Evolutionary conservation across 2,329 filamentous ascomycete species (phyloP), one percentile per base, ranked within the genome.

Genomic region (Nothophaeocryptopus gaeumannii): DNA sequence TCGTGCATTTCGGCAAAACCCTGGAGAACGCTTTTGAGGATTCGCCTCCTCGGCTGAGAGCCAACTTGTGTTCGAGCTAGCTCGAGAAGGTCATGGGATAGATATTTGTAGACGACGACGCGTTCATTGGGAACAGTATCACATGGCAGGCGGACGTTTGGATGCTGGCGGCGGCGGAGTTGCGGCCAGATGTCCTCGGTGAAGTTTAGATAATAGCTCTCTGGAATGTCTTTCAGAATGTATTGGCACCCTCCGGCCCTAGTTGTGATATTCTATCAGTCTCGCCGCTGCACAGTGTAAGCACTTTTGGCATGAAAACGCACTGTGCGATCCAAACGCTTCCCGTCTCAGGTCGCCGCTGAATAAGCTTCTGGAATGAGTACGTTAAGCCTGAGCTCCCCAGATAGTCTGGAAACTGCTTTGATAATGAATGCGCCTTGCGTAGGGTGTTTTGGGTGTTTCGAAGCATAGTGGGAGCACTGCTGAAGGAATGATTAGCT

Each of bases 101-200:
- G 35, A 16, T 50, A 45, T 32, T 33, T 39, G 42, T 45, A 50
- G n/a, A 50, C 34, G 20, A 50, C n/a, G 14, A 50, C 33, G 15
- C 35, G 47, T 34, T 48, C 30, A 5, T 48, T 20, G 10, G 45
- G 45, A 20, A 48, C n/a, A 3, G 39, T 42, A 14, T 48, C 45
- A 20, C 26, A 34, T 8, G 45, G 45, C n/a, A 48, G 37, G 5
- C 45, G 45, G 15, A 48, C 10, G 16, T 42, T 42, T 11, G 45
- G 29, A 36, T 42, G 37, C 32, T 33, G 9, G 33, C 3, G 3
- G 15, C 15, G 20, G 38, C 20, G 15, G 10, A 40, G 38, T 40
- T 13, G 15, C 15, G 38, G 38, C 38, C 38, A 40, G 15, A 40
- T 40, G 38, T 40, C 38, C 16, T 40, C 38, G 5, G 20, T 30